Conservation (phyloP, 345 rosid genomes). For the Cochlearia excelsa region DNA sequence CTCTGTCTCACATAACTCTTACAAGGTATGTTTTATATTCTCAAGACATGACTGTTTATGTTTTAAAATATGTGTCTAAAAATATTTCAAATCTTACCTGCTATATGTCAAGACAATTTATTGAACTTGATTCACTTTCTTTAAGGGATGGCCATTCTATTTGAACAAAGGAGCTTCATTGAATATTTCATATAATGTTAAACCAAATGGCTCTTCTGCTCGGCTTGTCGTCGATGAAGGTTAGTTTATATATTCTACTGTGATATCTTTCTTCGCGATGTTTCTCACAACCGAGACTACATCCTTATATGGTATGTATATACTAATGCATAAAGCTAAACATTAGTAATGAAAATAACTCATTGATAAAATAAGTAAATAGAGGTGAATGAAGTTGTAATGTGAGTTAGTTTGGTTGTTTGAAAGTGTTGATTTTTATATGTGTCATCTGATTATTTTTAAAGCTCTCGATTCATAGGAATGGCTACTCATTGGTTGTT, state of each 20-base stretch:
- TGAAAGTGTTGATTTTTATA: slow-evolving; percentile 17
- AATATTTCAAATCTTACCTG: not conserved
- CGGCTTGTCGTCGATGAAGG: slow-evolving; percentile 72
- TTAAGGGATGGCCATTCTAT: slow-evolving; percentile 61
- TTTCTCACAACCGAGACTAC: not conserved
- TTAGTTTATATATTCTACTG: slow-evolving; percentile 26
- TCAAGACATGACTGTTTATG: not conserved
- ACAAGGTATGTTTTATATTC: slow-evolving; percentile 50
- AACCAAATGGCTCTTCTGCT: slow-evolving; percentile 44
- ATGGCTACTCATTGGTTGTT: slow-evolving; percentile 42
- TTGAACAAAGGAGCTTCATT: slow-evolving; percentile 62
- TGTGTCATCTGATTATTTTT: slow-evolving; percentile 18
- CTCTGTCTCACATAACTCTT: slow-evolving; percentile 46
- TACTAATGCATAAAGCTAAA: no score
- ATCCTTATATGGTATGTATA: not conserved
- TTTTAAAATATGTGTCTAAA: no score
- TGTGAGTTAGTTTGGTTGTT: slow-evolving; percentile 8
- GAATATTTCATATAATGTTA: slow-evolving; percentile 60
- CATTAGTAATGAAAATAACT: not conserved
- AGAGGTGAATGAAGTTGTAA: not conserved
- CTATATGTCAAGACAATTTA: not conserved
- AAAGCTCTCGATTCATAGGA: slow-evolving; percentile 46
- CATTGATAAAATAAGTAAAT: not conserved
- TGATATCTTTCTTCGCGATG: not conserved
- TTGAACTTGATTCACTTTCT: slow-evolving; percentile 12